These are phyloP conservation scores for Trichothecium roseum DNA, from an alignment of 2,329 filamentous ascomycete genomes.

Conservation along the genomic window DNA sequence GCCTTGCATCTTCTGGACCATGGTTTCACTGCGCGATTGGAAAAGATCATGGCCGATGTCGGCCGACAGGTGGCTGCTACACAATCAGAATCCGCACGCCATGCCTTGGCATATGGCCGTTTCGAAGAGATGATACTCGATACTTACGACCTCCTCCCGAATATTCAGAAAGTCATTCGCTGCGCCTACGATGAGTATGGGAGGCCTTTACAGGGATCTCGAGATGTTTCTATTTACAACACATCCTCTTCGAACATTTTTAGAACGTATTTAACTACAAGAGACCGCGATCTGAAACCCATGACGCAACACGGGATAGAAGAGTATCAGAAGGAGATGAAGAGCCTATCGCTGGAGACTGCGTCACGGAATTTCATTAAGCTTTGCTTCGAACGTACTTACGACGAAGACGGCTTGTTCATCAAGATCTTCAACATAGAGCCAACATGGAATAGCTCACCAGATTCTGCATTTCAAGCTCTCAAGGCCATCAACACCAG, in stretches of 20 bases:
- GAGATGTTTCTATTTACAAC: constrained; percentile 40
- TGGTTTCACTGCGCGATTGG: constrained; percentile 40
- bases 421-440: constrained; percentile 45
- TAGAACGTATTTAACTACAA: constrained; percentile 38
- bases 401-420: constrained; percentile 43
- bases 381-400: constrained; percentile 48
- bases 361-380: constrained; percentile 48
- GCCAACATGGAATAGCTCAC: constrained; percentile 37
- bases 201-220: constrained; percentile 27
- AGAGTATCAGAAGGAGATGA: constrained; percentile 41
- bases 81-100: constrained; percentile 47
- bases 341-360: constrained; percentile 38
- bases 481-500: constrained; percentile 39
- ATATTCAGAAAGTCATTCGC: constrained; percentile 40
- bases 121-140: constrained; percentile 49
- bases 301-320: constrained; percentile 44
- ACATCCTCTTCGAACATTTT: constrained; percentile 45
- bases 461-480: constrained; percentile 38
- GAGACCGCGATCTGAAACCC: constrained; percentile 42
- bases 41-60: constrained; percentile 44
- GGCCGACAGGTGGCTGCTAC: constrained; percentile 42
- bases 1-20: constrained; percentile 52
- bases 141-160: constrained; percentile 44
- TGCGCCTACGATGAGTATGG: constrained; percentile 43
- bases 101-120: constrained; percentile 49